phyloP scores from a whole-genome alignment of 2,329 filamentous ascomycete genomes.

The Ceratocystis cubensis region DNA sequence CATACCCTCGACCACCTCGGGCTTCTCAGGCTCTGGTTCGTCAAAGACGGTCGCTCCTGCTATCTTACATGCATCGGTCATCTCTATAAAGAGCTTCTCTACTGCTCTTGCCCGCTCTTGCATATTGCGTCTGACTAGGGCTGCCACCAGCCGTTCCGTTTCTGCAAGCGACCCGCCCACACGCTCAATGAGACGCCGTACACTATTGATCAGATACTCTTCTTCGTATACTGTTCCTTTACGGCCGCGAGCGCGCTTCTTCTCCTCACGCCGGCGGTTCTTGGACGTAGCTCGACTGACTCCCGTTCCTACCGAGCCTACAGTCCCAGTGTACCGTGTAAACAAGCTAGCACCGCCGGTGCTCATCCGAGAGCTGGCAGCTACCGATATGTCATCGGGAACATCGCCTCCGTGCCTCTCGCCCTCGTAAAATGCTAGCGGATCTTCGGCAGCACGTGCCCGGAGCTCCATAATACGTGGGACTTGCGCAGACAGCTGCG shows the following conservation, averaged over 20 bases:
- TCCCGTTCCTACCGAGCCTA: slow-evolving; percentile 58
- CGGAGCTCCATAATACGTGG: slow-evolving; percentile 76
- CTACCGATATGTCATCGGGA: slow-evolving; percentile 85
- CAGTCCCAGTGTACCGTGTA: slow-evolving; percentile 74
- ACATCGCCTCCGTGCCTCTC: slow-evolving; percentile 57
- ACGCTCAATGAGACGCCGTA: slow-evolving; percentile 69
- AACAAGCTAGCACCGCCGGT: slow-evolving; percentile 73
- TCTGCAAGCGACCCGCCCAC: slow-evolving; percentile 63
- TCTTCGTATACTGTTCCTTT: slow-evolving; percentile 98
- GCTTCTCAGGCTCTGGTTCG: slow-evolving; percentile 22
- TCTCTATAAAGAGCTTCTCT: slow-evolving; percentile 59
- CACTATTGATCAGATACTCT: slow-evolving; percentile 85
- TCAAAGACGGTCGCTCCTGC: slow-evolving; percentile 60
- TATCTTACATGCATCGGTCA: slow-evolving; percentile 54
- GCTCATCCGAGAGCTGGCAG: slow-evolving; percentile 64
- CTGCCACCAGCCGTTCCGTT: slow-evolving; percentile 60
- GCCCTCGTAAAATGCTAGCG: slow-evolving; percentile 78
- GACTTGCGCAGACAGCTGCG: slow-evolving; percentile 70
- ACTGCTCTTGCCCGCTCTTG: slow-evolving; percentile 71
- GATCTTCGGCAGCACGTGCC: slow-evolving; percentile 67
- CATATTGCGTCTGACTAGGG: slow-evolving; percentile 70
- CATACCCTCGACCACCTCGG: slow-evolving; percentile 23
- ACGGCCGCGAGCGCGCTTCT: slow-evolving; percentile 86
- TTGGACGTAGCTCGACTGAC: slow-evolving; percentile 71
- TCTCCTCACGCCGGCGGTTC: slow-evolving; percentile 79